phyloP scores from a whole-genome alignment of 306 rosid species.

The Acmispon strigosus region DNA sequence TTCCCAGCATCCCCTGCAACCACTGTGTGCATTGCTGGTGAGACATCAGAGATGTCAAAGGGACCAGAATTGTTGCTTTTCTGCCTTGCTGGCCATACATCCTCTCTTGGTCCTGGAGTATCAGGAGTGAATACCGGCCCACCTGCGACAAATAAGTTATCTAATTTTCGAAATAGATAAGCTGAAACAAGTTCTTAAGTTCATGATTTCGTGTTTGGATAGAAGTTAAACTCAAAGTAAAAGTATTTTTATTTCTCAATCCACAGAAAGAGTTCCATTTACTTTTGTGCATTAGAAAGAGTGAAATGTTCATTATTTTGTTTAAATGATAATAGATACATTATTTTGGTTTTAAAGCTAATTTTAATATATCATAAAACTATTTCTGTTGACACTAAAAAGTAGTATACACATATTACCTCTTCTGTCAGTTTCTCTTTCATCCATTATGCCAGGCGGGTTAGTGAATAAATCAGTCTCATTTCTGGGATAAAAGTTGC shows the following conservation, averaged over 20 bases:
- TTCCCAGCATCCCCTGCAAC: slow-evolving; percentile 52
- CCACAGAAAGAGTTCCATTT: too few relatives aligned
- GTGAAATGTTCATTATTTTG: background rate
- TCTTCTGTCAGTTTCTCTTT: slow-evolving; percentile 67
- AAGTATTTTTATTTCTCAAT: too few relatives aligned
- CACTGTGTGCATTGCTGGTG: slow-evolving; percentile 65
- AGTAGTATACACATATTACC: slow-evolving; percentile 39
- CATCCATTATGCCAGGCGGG: slow-evolving; percentile 61
- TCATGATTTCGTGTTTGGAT: background rate
- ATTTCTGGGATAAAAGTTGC: slow-evolving; percentile 78
- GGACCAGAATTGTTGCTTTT: slow-evolving; percentile 75
- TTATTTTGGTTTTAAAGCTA: slow-evolving; percentile 7
- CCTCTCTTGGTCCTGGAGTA: slow-evolving; percentile 99
- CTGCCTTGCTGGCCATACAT: slow-evolving; percentile 90
- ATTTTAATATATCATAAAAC: background rate
- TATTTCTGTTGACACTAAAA: background rate
- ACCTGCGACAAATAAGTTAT: slow-evolving; percentile 90
- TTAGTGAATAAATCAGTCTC: slow-evolving; percentile 76
- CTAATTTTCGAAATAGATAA: slow-evolving; percentile 67
- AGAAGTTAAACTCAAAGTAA: too few relatives aligned
- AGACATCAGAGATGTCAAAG: slow-evolving; percentile 73
- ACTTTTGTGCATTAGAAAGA: too few relatives aligned
- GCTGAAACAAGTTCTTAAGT: slow-evolving; percentile 22
- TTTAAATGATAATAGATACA: background rate
- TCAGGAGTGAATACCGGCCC: slow-evolving; percentile 66